These are phyloP conservation scores for Hyparrhenia diplandra DNA, from an alignment of 176 grass and related monocot genomes.

Conservation along the genomic window DNA sequence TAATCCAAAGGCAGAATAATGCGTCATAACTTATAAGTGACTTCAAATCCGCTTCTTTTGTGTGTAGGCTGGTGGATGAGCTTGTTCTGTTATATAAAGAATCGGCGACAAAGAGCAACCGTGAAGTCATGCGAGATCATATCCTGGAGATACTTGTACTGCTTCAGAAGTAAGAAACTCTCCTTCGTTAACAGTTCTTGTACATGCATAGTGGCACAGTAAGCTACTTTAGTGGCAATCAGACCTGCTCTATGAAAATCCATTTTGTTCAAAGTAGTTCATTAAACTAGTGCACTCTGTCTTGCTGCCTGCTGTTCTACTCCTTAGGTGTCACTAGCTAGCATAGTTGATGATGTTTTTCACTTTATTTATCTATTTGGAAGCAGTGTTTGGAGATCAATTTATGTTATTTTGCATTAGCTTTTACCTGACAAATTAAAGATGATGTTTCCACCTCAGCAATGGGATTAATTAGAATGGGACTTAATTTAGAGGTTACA, in stretches of 20 bases:
- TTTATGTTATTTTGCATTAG: background rate
- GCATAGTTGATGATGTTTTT: background rate
- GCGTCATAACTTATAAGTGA: background rate
- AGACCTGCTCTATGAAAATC: background rate
- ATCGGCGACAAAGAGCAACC: conserved; percentile 59
- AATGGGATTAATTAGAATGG: conserved; percentile 1
- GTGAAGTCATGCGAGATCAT: conserved; percentile 45
- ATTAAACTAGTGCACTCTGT: background rate
- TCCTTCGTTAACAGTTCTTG: background rate
- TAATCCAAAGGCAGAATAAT: background rate
- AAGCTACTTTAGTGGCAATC: background rate
- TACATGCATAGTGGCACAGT: background rate
- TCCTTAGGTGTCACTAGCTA: too few relatives aligned
- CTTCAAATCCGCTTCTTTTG: background rate
- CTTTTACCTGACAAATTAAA: background rate
- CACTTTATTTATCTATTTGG: background rate
- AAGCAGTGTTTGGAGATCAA: background rate
- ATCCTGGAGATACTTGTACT: conserved; percentile 54
- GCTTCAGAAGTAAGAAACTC: conserved; percentile 60
- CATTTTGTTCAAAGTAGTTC: background rate
- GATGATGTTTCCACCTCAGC: background rate
- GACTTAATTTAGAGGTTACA: background rate
- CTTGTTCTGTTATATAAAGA: conserved; percentile 80
- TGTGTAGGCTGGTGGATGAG: conserved; percentile 75
- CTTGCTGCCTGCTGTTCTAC: background rate